Percentiles rank a stretch among this genome's conserved stretches.
Evolutionary conservation across 371 early-diverging fungal genomes (phyloP).

Genomic region (Apophysomyces trapeziformis): DNA sequence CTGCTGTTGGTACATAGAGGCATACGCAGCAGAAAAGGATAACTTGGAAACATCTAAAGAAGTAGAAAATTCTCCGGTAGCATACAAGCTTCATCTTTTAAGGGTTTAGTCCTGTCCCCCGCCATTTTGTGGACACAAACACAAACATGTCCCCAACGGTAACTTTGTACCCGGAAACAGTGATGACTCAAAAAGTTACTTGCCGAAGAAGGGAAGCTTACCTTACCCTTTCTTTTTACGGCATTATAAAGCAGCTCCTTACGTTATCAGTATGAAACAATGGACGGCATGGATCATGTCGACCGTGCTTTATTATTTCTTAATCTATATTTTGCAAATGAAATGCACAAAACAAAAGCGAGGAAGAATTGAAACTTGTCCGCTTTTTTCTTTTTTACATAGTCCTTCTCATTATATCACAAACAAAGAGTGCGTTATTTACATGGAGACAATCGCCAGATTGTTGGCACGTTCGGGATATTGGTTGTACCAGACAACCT

Average conservation of each 20-base stretch:
- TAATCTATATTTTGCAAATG: slow-evolving; percentile 8
- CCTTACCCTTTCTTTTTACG: not conserved
- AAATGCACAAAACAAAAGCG: slow-evolving; percentile 1
- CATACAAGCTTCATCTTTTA: too few relatives aligned
- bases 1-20: too few relatives aligned
- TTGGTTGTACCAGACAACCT: slow-evolving; percentile 9
- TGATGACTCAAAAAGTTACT: too few relatives aligned
- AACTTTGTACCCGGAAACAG: too few relatives aligned
- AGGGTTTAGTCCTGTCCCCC: too few relatives aligned
- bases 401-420: not conserved
- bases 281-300: not conserved
- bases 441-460: slow-evolving; percentile 3
- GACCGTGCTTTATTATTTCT: not conserved
- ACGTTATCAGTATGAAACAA: not conserved
- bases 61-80: too few relatives aligned
- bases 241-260: not conserved
- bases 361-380: not conserved
- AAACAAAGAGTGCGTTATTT: slow-evolving; percentile 1
- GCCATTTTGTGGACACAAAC: too few relatives aligned
- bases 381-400: not conserved
- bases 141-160: too few relatives aligned
- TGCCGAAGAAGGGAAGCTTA: not conserved
- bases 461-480: slow-evolving; percentile 8
- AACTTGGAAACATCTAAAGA: too few relatives aligned
- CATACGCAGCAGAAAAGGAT: too few relatives aligned